Conservation (phyloP, 345 rosid species). For the Salix brachista region DNA sequence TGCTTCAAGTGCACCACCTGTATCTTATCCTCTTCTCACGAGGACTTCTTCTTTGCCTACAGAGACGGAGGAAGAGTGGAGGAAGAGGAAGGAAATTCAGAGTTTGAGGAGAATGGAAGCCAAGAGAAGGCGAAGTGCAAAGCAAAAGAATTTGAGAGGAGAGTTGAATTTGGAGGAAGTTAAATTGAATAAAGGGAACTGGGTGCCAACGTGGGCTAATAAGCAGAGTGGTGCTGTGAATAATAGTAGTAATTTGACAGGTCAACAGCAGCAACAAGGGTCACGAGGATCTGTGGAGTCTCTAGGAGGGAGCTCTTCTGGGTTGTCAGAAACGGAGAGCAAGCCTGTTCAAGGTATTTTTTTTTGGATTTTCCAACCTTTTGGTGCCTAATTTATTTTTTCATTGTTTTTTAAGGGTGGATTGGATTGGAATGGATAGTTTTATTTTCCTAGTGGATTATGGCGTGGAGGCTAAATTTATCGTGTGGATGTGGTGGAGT, state of each 20-base stretch:
- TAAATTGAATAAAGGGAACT: slow-evolving; percentile 20
- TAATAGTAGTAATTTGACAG: slow-evolving; percentile 7
- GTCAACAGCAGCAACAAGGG: slow-evolving; percentile 23
- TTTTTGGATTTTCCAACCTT: background rate
- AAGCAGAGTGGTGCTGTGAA: slow-evolving; percentile 17
- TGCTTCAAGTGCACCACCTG: slow-evolving; percentile 22
- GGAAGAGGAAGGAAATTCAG: slow-evolving; percentile 87
- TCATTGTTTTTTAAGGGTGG: background rate
- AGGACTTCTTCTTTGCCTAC: slow-evolving; percentile 83
- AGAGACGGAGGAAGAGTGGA: slow-evolving; percentile 89
- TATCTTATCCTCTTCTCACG: slow-evolving; percentile 41
- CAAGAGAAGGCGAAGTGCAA: slow-evolving; percentile 73
- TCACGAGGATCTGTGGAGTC: slow-evolving; percentile 60
- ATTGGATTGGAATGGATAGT: background rate
- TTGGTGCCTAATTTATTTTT: background rate
- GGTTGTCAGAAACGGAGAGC: slow-evolving; percentile 58
- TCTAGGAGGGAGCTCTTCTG: slow-evolving; percentile 57
- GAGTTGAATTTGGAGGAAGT: slow-evolving; percentile 40
- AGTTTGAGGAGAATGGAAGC: slow-evolving; percentile 77
- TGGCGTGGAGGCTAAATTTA: background rate
- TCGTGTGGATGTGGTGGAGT: background rate
- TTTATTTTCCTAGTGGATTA: background rate
- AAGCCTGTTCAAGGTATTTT: slow-evolving; percentile 53
- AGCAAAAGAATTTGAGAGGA: slow-evolving; percentile 54
- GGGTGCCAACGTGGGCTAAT: slow-evolving; percentile 20